Percentiles rank a stretch among this genome's conserved stretches.
Evolutionary conservation across 2,329 filamentous ascomycete genomes (phyloP).

Genomic region (Fusarium agapanthi): DNA sequence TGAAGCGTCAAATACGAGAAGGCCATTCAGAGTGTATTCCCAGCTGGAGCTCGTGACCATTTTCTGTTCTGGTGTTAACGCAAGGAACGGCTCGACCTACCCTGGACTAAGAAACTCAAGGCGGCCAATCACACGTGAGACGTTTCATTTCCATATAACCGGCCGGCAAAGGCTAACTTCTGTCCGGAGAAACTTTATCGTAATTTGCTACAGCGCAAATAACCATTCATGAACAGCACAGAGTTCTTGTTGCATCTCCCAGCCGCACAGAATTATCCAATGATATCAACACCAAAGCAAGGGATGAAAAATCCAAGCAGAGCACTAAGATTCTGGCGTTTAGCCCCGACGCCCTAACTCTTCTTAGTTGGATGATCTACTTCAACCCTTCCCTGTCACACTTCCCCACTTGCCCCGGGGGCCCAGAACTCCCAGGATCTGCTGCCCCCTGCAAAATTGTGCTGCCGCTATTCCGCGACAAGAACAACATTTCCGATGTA

Average conservation of each 20-base stretch:
- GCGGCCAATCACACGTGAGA: neutral
- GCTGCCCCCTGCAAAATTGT: neutral
- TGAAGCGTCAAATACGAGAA: neutral
- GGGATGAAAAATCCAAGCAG: neutral
- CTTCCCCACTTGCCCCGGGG: neutral
- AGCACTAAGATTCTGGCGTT: neutral
- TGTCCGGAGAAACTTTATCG: neutral
- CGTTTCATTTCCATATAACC: neutral
- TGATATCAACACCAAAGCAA: neutral
- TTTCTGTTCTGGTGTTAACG: neutral
- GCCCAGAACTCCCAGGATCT: neutral
- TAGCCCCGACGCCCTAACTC: neutral
- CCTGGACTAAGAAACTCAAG: neutral
- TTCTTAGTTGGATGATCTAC: neutral
- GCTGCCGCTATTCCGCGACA: neutral
- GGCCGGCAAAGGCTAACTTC: neutral
- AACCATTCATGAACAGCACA: fast-evolving
- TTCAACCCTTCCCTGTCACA: neutral
- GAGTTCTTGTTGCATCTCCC: fast-evolving
- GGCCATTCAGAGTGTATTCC: neutral
- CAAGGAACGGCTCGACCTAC: neutral
- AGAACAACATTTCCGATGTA: neutral
- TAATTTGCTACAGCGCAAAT: fast-evolving
- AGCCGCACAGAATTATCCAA: neutral
- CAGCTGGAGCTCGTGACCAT: neutral